phyloP scores from a whole-genome alignment of 78 protist species.

The Cavenderia fasciculata region DNA sequence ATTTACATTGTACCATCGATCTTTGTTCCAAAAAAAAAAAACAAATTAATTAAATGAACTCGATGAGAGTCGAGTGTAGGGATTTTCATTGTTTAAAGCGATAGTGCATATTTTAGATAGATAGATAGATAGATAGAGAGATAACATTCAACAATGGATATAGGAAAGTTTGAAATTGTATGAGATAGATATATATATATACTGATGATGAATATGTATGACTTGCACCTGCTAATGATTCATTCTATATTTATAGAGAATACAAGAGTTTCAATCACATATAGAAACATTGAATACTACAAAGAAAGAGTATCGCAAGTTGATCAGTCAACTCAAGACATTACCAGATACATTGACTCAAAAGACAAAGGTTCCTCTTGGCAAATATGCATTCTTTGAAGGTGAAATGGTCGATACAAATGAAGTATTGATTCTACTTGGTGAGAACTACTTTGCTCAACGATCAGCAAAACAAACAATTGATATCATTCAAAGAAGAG shows the following conservation, averaged over 20 bases:
- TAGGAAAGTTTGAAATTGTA: no score
- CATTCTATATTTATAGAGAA: neutral
- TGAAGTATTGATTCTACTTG: constrained; percentile 30
- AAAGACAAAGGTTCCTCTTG: constrained; percentile 45
- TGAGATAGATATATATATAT: no score
- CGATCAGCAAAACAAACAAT: constrained; percentile 49
- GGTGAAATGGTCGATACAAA: constrained; percentile 21
- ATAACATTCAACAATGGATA: no score
- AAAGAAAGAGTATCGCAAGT: constrained; percentile 16
- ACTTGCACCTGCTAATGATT: no score
- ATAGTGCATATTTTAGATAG: no score
- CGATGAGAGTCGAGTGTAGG: no score
- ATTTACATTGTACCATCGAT: no score
- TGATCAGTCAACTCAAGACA: neutral
- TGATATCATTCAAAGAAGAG: constrained; percentile 38
- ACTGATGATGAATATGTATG: no score
- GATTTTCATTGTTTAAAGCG: no score
- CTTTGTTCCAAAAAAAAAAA: no score
- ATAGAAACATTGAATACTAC: constrained; percentile 10
- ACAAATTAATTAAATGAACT: no score
- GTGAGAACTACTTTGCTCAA: constrained; percentile 51
- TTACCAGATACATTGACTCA: constrained; percentile 38
- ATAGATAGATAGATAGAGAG: no score
- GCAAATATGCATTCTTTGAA: constrained; percentile 56
- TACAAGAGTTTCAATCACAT: constrained; percentile 4